phyloP scores from a whole-genome alignment of 345 rosid species.

The Eucalyptus globulus region DNA sequence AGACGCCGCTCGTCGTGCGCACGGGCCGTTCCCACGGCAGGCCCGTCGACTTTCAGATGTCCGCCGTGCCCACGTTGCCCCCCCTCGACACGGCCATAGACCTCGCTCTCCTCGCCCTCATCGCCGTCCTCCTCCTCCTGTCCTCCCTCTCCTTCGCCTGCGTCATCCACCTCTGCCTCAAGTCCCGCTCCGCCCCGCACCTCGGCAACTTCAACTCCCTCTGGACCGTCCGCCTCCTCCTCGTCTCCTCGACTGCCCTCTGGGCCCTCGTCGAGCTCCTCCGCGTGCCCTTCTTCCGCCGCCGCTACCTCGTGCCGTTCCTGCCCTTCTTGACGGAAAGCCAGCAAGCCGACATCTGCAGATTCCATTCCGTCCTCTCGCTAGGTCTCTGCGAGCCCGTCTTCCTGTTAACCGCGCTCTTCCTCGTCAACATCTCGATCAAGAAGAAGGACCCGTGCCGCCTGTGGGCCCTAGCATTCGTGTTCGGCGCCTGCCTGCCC shows the following conservation, averaged over 20 bases:
- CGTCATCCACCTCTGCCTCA: slow-evolving; percentile 33
- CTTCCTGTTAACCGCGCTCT: slow-evolving; percentile 39
- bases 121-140: slow-evolving; percentile 19
- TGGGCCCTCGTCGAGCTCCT: slow-evolving; percentile 36
- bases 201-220: slow-evolving; percentile 43
- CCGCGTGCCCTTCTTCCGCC: slow-evolving; percentile 29
- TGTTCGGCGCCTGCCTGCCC: slow-evolving; percentile 36
- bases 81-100: slow-evolving; percentile 19
- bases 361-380: slow-evolving; percentile 30
- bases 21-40: not conserved
- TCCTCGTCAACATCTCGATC: slow-evolving; percentile 43
- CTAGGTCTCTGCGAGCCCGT: slow-evolving; percentile 54
- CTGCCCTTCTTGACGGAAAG: not conserved
- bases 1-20: not conserved
- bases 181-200: slow-evolving; percentile 20
- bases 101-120: slow-evolving; percentile 13
- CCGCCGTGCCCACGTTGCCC: slow-evolving; percentile 2
- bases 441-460: slow-evolving; percentile 16
- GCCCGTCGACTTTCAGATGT: slow-evolving; percentile 3
- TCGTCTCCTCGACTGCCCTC: slow-evolving; percentile 24
- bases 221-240: slow-evolving; percentile 49
- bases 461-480: slow-evolving; percentile 16
- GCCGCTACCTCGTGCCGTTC: not conserved
- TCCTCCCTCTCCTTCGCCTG: slow-evolving; percentile 27
- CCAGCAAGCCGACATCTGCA: slow-evolving; percentile 14